Evolutionary conservation across 2,329 filamentous ascomycete species (phyloP).

Genomic region (Elsinoe batatas): DNA sequence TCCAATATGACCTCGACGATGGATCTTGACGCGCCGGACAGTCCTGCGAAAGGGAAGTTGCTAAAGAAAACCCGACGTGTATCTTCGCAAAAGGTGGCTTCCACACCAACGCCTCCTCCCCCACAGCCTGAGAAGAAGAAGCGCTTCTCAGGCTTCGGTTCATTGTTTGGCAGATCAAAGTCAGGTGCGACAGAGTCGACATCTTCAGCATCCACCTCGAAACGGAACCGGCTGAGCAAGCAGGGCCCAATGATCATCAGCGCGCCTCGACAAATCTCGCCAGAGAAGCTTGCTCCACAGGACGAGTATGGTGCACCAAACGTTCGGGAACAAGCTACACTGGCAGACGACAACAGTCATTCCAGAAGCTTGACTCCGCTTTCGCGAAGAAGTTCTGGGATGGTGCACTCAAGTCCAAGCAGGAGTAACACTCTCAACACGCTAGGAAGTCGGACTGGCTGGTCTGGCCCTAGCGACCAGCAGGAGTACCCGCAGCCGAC

Average conservation of each 20-base stretch:
- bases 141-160: conserved; percentile 36
- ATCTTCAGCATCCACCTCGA: neutral
- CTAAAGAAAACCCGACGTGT: conserved; percentile 25
- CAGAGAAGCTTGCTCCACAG: conserved; percentile 3
- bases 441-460: neutral
- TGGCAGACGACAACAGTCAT: conserved; percentile 8
- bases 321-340: conserved; percentile 2
- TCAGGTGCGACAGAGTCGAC: conserved; percentile 23
- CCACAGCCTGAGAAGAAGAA: conserved; percentile 31
- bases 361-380: conserved; percentile 6
- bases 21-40: conserved; percentile 7
- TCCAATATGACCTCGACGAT: conserved; percentile 2
- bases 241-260: conserved; percentile 12
- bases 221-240: conserved; percentile 11
- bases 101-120: conserved; percentile 18
- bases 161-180: conserved; percentile 33
- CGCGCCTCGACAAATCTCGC: conserved; percentile 7
- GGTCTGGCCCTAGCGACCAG: neutral
- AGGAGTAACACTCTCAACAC: conserved; percentile 2
- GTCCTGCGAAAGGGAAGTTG: conserved; percentile 16
- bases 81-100: conserved; percentile 10
- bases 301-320: neutral
- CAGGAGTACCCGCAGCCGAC: neutral
- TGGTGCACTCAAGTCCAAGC: neutral
- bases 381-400: conserved; percentile 1